Conservation (phyloP, 768 basidiomycete species). For the Auriscalpium microsporum region DNA sequence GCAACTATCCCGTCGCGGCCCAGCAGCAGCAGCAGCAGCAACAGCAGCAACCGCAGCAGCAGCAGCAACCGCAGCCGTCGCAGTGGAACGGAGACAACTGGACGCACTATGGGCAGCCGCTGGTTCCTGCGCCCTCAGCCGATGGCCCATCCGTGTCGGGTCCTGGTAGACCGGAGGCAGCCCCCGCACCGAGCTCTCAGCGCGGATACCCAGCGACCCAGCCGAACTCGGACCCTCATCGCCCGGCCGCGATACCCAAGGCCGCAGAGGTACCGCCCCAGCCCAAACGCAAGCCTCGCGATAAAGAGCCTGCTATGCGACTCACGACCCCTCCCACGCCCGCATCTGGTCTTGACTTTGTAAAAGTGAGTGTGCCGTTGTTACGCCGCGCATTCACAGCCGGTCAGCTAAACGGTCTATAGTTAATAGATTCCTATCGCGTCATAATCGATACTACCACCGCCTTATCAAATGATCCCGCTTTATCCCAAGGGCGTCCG, state of each 20-base stretch:
- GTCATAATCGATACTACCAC: constrained; percentile 33
- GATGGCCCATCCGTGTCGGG: constrained; percentile 15
- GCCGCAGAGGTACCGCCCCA: constrained; percentile 11
- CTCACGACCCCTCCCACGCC: constrained; percentile 17
- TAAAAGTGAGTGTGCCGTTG: constrained; percentile 25
- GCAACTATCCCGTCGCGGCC: constrained; percentile 5
- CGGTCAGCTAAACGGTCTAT: background rate
- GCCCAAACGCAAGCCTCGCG: constrained; percentile 29
- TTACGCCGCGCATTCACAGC: background rate
- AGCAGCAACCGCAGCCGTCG: constrained; percentile 6
- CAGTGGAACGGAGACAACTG: constrained; percentile 17
- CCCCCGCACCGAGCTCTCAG: constrained; percentile 22
- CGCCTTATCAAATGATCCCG: constrained; percentile 20
- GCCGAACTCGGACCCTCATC: constrained; percentile 24
- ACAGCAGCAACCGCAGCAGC: background rate
- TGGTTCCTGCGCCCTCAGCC: constrained; percentile 4
- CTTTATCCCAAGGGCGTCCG: constrained; percentile 17
- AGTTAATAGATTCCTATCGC: constrained; percentile 39
- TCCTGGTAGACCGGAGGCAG: constrained; percentile 25
- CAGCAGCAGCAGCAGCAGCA: constrained; percentile 3
- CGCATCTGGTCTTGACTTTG: constrained; percentile 29
- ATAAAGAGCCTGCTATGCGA: constrained; percentile 25
- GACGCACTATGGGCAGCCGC: constrained; percentile 9
- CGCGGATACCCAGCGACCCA: constrained; percentile 22
- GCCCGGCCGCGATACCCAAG: constrained; percentile 22